Conservation (phyloP, 148 eudicot species). For the Linanthus parryae region DNA sequence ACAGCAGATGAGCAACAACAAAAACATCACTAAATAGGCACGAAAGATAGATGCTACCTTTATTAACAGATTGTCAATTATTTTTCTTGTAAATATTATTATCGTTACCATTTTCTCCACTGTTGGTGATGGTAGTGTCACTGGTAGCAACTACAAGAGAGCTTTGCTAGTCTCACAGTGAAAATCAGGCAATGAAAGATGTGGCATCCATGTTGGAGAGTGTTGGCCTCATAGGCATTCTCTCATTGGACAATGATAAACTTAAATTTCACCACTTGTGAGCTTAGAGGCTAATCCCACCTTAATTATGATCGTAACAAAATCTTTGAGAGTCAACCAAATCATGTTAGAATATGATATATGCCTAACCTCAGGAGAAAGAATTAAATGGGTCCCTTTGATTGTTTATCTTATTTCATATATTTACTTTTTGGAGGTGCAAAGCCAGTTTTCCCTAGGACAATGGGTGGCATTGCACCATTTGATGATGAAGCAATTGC, state of each 20-base stretch:
- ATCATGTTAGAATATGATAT: not conserved
- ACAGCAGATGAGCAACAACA: slow-evolving; percentile 2
- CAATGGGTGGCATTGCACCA: too few relatives aligned
- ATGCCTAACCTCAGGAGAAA: too few relatives aligned
- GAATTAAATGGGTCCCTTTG: too few relatives aligned
- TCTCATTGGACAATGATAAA: too few relatives aligned
- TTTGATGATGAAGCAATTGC: too few relatives aligned
- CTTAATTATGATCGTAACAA: not conserved
- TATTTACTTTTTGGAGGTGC: too few relatives aligned
- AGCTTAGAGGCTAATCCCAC: not conserved
- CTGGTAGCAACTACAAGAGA: slow-evolving; percentile 3
- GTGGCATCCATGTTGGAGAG: not conserved
- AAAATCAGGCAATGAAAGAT: not conserved
- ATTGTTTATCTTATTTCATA: too few relatives aligned
- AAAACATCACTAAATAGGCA: slow-evolving; percentile 12
- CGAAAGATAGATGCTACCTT: not conserved
- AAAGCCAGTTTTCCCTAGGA: too few relatives aligned
- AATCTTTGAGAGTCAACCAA: not conserved
- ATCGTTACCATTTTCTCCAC: slow-evolving; percentile 4
- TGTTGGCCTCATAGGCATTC: not conserved
- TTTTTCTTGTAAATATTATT: too few relatives aligned
- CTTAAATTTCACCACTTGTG: not conserved
- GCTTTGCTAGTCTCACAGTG: slow-evolving; percentile 2
- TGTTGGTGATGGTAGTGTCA: slow-evolving; percentile 8
- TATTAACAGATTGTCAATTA: too few relatives aligned